Evolutionary conservation across 2,329 filamentous ascomycete genomes (phyloP), one percentile per base, ranked within the genome.

Genomic region (Diaporthe caulivora): DNA sequence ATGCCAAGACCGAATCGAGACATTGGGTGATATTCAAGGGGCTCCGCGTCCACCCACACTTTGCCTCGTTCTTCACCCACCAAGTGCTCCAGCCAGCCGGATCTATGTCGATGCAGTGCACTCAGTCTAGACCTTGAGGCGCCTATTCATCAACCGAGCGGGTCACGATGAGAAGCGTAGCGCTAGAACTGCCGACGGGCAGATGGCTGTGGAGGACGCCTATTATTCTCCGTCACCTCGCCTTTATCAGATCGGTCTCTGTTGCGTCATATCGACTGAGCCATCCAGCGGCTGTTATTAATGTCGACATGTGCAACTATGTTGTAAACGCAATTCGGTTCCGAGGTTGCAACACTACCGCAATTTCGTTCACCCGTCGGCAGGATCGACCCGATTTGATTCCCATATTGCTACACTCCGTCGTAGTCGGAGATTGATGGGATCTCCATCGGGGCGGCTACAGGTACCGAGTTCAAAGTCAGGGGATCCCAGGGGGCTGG

Each of bases 1-100:
- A 24, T 65, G 62, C 62, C 62, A 65, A 65, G 62, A 65, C 62
- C 62, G 8, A 37, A 65, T 65, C 44, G 62, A 65, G 44, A 65
- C 62, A 65, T 51, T 65, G 62, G 62, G 37, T 18, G 44, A 65
- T 21, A 65, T 65, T 65, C 44, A 40, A 65, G 62, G 62, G 62
- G 62, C 37, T 26, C 26, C n/a, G 62, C 44, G 62, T 65, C 62
- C 62, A 65, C 62, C 24, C 62, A 65, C 62, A 40, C 62, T n/a
- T 65, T 51, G 37, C 62, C 62, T 49, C 8, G 37, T 51, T 40
- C 44, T 26, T 24, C 42, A 21, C 60, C 44, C 62, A 37, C 18
- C 31, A 65, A 26, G 44, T 13, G 62, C 62, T 26, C 62, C 29
- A 65, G 44, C 44, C 62, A 37, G 29, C 29, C 44, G 44, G 47